These are phyloP conservation scores for Phyllosticta citribraziliensis DNA, from an alignment of 2,329 filamentous ascomycete genomes.

Conservation along the genomic window DNA sequence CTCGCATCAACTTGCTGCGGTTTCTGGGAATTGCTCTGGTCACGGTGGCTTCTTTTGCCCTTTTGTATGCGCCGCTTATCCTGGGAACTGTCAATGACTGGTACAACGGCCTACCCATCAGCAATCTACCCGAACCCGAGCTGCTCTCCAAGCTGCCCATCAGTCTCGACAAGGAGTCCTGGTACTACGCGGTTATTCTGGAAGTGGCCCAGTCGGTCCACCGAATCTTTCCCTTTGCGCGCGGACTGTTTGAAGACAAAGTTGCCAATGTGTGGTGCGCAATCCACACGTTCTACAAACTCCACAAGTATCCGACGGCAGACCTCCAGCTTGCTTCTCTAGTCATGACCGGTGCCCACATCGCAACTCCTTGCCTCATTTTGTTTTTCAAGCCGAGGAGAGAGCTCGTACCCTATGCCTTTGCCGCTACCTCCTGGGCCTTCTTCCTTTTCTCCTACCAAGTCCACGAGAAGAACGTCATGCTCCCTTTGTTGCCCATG, in stretches of 20 bases:
- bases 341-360: slow-evolving; percentile 62
- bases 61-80: slow-evolving; percentile 67
- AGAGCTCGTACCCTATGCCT: slow-evolving; percentile 65
- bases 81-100: slow-evolving; percentile 60
- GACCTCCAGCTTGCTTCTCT: slow-evolving; percentile 70
- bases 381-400: slow-evolving; percentile 71
- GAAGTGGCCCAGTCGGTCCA: slow-evolving; percentile 78
- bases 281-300: slow-evolving; percentile 79
- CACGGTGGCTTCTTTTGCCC: slow-evolving; percentile 62
- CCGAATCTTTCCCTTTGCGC: slow-evolving; percentile 88
- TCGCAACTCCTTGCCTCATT: slow-evolving; percentile 68
- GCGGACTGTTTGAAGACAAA: slow-evolving; percentile 97
- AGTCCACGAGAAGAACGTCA: slow-evolving; percentile 94
- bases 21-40: slow-evolving; percentile 66
- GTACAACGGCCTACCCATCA: slow-evolving; percentile 51
- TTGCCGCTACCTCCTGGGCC: slow-evolving; percentile 82
- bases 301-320: slow-evolving; percentile 60
- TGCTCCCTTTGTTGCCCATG: slow-evolving; percentile 88
- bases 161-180: slow-evolving; percentile 50
- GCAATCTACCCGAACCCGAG: slow-evolving; percentile 49
- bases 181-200: slow-evolving; percentile 65
- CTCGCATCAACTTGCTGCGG: slow-evolving; percentile 55
- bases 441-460: slow-evolving; percentile 98
- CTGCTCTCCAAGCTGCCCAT: slow-evolving; percentile 53
- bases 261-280: slow-evolving; percentile 98